These are phyloP conservation scores for Blastobotrys malaysiensis DNA, from an alignment of 1,139 yeast genomes.

Conservation along the genomic window DNA sequence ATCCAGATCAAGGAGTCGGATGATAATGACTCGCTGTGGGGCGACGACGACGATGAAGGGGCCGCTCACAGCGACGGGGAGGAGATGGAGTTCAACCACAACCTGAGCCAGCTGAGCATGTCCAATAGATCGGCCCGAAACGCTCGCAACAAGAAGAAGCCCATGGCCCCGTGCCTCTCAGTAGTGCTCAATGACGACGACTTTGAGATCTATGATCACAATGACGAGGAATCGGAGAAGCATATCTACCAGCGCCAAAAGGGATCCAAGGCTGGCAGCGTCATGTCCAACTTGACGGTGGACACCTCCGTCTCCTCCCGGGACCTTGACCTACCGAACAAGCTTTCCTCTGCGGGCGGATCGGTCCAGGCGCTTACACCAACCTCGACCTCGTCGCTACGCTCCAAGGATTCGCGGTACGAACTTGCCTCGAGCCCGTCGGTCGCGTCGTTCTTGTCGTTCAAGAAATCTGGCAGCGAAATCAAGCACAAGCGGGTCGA, in stretches of 20 bases:
- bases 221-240: neutral
- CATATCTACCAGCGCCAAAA: neutral
- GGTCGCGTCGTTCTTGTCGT: constrained; percentile 19
- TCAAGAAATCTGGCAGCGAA: constrained; percentile 21
- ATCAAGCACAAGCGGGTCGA: constrained; percentile 19
- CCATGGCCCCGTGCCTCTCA: neutral
- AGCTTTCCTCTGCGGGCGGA: neutral
- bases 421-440: constrained; percentile 14
- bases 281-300: neutral
- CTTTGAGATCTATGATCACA: neutral
- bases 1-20: neutral
- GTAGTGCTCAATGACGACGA: neutral
- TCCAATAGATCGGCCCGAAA: neutral
- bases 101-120: neutral
- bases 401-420: constrained; percentile 8
- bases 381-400: constrained; percentile 9
- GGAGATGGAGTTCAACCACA: neutral
- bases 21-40: neutral
- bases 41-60: neutral
- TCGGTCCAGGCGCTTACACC: constrained; percentile 6
- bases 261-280: neutral
- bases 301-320: neutral
- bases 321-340: neutral
- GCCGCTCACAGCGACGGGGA: neutral
- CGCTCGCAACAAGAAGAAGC: neutral